Conservation (phyloP, 2,329 filamentous ascomycete genomes). For the Clarireedia monteithiana region DNA sequence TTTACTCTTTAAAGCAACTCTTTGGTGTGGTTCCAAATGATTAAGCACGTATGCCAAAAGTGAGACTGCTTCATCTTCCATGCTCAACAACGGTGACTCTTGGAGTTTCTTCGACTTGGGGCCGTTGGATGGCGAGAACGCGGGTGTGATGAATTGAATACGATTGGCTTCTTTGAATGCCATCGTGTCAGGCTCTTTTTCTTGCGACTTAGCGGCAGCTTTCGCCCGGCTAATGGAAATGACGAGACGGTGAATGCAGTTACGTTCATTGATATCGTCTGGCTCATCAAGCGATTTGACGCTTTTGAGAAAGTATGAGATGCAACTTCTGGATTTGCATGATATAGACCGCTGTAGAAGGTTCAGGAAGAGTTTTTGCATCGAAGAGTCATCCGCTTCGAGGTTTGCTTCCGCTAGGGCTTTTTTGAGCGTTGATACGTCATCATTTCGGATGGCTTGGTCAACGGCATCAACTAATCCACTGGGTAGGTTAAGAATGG, state of each 20-base stretch:
- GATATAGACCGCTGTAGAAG: conserved; percentile 72
- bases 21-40: conserved; percentile 59
- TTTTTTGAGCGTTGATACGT: conserved; percentile 47
- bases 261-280: conserved; percentile 89
- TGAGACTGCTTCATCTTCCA: conserved; percentile 69
- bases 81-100: conserved; percentile 57
- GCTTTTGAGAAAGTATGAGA: conserved; percentile 61
- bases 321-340: conserved; percentile 58
- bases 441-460: conserved; percentile 61
- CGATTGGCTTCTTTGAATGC: conserved; percentile 38
- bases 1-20: conserved; percentile 54
- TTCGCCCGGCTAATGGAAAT: conserved; percentile 80
- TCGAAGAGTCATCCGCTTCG: conserved; percentile 42
- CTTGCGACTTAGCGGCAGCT: conserved; percentile 36
- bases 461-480: conserved; percentile 65
- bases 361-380: conserved; percentile 68
- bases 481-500: conserved; percentile 63
- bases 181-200: conserved; percentile 8
- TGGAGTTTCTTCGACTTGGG: conserved; percentile 55
- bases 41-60: conserved; percentile 59
- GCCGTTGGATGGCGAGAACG: conserved; percentile 57
- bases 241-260: conserved; percentile 86
- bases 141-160: conserved; percentile 69
- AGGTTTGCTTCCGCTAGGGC: conserved; percentile 52
- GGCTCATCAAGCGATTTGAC: conserved; percentile 72